These are phyloP conservation scores for Suillus cothurnatus DNA, from an alignment of 768 basidiomycete species.

Conservation along the genomic window DNA sequence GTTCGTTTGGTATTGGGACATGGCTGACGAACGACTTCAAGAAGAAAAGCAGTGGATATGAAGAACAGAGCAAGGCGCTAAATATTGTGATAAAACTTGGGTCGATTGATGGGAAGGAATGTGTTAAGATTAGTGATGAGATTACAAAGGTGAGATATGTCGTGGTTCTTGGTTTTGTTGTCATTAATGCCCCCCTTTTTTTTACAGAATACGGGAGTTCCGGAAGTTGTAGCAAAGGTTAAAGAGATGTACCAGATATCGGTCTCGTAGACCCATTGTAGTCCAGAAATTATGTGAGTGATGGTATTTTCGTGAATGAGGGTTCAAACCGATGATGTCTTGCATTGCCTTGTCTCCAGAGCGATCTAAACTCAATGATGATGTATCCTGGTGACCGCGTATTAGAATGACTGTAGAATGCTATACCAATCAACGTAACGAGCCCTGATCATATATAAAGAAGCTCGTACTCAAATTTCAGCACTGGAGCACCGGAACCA, in stretches of 20 bases:
- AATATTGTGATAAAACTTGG: slow-evolving; percentile 96
- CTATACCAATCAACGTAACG: not conserved
- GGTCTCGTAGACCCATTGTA: not conserved
- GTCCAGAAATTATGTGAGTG: not conserved
- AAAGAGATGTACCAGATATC: not conserved
- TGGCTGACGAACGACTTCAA: slow-evolving; percentile 88
- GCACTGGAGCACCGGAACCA: slow-evolving; percentile 28
- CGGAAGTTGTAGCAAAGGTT: slow-evolving; percentile 38
- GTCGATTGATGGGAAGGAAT: slow-evolving; percentile 69
- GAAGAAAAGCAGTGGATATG: slow-evolving; percentile 42
- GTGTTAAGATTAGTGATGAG: slow-evolving; percentile 96
- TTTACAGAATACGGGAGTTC: slow-evolving; percentile 67
- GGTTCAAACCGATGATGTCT: slow-evolving; percentile 13
- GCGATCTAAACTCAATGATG: not conserved
- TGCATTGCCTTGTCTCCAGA: not conserved
- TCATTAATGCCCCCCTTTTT: not conserved
- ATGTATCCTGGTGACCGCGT: not conserved
- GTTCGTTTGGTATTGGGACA: slow-evolving; percentile 93
- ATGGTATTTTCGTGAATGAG: slow-evolving; percentile 47
- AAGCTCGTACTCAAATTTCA: slow-evolving; percentile 44
- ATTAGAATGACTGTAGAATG: not conserved
- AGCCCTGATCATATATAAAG: slow-evolving; percentile 47
- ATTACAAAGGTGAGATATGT: slow-evolving; percentile 61
- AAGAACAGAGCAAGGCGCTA: slow-evolving; percentile 73
- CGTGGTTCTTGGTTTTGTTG: not conserved